Base-by-base conservation (phyloP, 345 rosid genomes). In the Draba incana region DNA sequence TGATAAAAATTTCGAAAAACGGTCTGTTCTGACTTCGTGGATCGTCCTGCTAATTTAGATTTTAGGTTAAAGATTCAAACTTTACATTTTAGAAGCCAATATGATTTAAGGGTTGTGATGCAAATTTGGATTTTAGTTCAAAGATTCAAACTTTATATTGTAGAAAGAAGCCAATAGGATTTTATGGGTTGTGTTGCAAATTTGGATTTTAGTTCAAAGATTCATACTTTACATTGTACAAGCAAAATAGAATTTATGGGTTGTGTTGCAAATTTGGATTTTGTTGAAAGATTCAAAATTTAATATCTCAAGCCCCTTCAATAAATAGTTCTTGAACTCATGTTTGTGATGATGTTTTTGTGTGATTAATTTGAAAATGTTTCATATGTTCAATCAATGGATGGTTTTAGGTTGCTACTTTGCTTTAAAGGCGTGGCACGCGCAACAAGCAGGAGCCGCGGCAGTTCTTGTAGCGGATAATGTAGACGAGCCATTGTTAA, bases 371-470 rank as follows among this genome's bases (percentile, higher is more conserved):
- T 2, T 11, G 10, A 35, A 41, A 49, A 15, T 7, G 30, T 66
- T 41, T 23, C 2, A 9, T 9, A 20, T n/a, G 54, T 5, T 41
- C 2, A 4, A 20, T 69, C 8, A 4, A 27, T 53, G 58, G 14
- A 35, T 62, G 63, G 38, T 35, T 33, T 58, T 64, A 92, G 98
- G 80, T 10, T 93, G 98, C 76, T 93, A 82, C 83, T 93, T 93
- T 47, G 91, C 96, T 2, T 62, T 85, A 75, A 93, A 90, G 75
- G 97, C 71, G 53, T 93, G 96, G 97, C 74, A 93, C 12, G 97
- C 80, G 24, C 92, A 93, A 30, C 84, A 82, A 69, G 98, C 91
- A 5, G 98, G 98, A 30, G 98, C 95, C 0, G 88, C 96, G 0
- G 98, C 97, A 1, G 91, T 93, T 31, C 78, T 93, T 6, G 91